Base-by-base conservation (phyloP, 2,329 filamentous ascomycete species). In the Claviceps arundinis region DNA sequence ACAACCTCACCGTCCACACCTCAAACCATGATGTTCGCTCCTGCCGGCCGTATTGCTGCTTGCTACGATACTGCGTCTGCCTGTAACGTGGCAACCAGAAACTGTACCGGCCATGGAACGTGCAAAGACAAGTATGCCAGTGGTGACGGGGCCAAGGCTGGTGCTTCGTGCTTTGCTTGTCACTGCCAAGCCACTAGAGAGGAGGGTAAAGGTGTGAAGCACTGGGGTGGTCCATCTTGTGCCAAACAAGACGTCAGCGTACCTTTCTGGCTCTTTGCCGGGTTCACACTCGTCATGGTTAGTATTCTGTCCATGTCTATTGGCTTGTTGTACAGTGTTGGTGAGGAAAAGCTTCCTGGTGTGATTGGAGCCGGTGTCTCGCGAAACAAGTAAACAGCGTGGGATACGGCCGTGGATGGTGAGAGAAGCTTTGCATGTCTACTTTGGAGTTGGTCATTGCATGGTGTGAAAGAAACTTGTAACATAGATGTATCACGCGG, bases 301-400 rank as follows among this genome's bases (percentile, higher is more conserved):
- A 77, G 80, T 47, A 69, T 87, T 40, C 70, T 94, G 30, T 75
- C 74, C 40, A 83, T 85, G 64, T 82, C 81, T 11, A 83, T 97
- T 59, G 81, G 84, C 5, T 73, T 95, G 75, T 68, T 98, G 51
- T 93, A 85, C 68, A 83, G 74, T 56, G 87, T 97, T 62, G 93
- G 91, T 37, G 80, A 86, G 65, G 83, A 95, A 72, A 85, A 89
- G 69, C 74, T 97, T 57, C 93, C 93, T 0, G 89, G 89, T 60
- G 91, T 98, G 8, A 90, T 98, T 67, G 89, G 89, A n/a, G 93
- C 93, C 47, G 93, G 93, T 57, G 91, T 98, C 40, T 87, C 85
- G 57, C 80, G 82, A 54, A 76, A 82, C 37, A 89, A 84, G 68
- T 80, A 62, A 50, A 6, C 6, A 51, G 7, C 7, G 13, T 22